Conservation (phyloP, 257 asterid genomes). For the Plantago ovata region DNA sequence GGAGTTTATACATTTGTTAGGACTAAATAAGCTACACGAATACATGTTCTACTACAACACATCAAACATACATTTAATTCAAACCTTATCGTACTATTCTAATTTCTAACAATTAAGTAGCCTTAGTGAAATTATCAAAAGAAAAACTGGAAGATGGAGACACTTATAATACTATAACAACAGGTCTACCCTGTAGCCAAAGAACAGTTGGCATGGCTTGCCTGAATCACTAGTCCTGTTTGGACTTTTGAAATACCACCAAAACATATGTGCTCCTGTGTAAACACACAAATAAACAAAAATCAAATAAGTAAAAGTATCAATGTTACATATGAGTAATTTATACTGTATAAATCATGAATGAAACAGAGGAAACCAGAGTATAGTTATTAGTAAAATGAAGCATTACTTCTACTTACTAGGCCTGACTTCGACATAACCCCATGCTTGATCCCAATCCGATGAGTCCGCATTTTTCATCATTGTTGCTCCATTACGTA, state of each 20-base stretch:
- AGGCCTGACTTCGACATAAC: conserved; percentile 91
- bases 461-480: conserved; percentile 31
- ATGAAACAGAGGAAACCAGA: neutral
- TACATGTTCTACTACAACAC: too few relatives aligned
- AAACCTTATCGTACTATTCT: too few relatives aligned
- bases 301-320: neutral
- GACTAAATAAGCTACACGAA: too few relatives aligned
- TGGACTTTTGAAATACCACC: conserved; percentile 92
- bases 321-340: too few relatives aligned
- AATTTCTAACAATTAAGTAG: too few relatives aligned
- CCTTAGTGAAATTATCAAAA: too few relatives aligned
- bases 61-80: too few relatives aligned
- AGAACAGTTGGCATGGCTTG: conserved; percentile 88
- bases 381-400: neutral
- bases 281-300: neutral
- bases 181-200: conserved; percentile 99
- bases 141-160: neutral
- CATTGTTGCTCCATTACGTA: conserved; percentile 26
- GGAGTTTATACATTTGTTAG: too few relatives aligned
- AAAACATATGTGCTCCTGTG: conserved; percentile 95
- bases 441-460: conserved; percentile 87
- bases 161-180: conserved; percentile 30
- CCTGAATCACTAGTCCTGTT: conserved; percentile 60
- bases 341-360: too few relatives aligned
- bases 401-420: conserved; percentile 59